Conservation (phyloP, 2,329 filamentous ascomycete genomes). For the Pseudocercospora musae region DNA sequence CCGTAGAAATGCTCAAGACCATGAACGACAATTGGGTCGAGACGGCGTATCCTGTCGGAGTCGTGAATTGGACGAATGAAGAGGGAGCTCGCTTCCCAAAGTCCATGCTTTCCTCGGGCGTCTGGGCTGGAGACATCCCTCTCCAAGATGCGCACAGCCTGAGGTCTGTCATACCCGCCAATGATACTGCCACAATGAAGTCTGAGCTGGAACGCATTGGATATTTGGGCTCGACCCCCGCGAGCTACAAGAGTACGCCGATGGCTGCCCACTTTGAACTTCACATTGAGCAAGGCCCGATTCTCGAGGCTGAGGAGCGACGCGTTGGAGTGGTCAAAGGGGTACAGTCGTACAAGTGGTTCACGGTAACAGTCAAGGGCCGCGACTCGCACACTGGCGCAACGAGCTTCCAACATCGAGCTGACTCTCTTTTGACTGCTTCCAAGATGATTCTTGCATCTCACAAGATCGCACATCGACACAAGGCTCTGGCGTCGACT, state of each 20-base stretch:
- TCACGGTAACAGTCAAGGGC: conserved; percentile 63
- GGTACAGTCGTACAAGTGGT: conserved; percentile 74
- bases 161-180: conserved; percentile 56
- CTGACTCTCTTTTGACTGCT: conserved; percentile 66
- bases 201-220: conserved; percentile 69
- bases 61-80: conserved; percentile 80
- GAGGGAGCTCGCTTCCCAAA: conserved; percentile 78
- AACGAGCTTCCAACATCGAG: conserved; percentile 63
- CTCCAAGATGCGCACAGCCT: conserved; percentile 61
- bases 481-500: conserved; percentile 63
- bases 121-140: conserved; percentile 69
- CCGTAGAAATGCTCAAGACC: conserved; percentile 67
- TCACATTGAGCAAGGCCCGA: conserved; percentile 80
- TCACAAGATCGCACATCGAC: conserved; percentile 59
- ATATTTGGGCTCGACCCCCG: conserved; percentile 60
- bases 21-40: conserved; percentile 65
- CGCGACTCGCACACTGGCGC: conserved; percentile 72
- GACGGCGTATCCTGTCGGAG: conserved; percentile 68
- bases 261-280: conserved; percentile 78
- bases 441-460: conserved; percentile 65
- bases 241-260: conserved; percentile 58
- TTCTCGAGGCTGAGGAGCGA: conserved; percentile 62
- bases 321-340: conserved; percentile 69
- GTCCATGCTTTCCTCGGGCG: conserved; percentile 70
- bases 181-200: conserved; percentile 60